phyloP scores from a whole-genome alignment of 73 alveolate species.

The Uronychia binucleata region DNA sequence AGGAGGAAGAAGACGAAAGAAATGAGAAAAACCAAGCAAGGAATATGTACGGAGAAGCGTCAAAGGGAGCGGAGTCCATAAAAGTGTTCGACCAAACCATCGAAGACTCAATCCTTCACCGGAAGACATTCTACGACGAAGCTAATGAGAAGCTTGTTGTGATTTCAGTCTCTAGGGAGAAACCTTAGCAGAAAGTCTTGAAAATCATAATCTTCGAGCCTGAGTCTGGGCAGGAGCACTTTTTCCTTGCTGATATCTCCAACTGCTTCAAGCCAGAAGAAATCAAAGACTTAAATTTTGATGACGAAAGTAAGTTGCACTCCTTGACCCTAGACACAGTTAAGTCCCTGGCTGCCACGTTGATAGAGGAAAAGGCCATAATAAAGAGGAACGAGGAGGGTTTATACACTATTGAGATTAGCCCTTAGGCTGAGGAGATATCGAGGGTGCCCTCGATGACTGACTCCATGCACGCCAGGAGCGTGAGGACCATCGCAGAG shows the following conservation, averaged over 20 bases:
- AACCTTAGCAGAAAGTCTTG: background rate
- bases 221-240: conserved; percentile 9
- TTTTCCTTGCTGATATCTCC: background rate
- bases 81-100: background rate
- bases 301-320: background rate
- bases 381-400: conserved; percentile 20
- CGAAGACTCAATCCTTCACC: conserved; percentile 7
- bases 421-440: background rate
- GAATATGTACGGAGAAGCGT: background rate
- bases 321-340: background rate
- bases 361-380: conserved; percentile 40
- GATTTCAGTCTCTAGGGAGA: conserved; percentile 9
- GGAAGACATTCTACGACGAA: conserved; percentile 52
- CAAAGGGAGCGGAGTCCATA: background rate
- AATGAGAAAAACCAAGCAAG: background rate
- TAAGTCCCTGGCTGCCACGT: conserved; percentile 11
- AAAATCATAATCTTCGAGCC: conserved; percentile 27
- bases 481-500: background rate
- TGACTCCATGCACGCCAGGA: background rate
- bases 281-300: background rate
- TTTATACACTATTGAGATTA: background rate
- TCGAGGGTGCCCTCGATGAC: background rate
- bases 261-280: conserved; percentile 28
- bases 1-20: background rate
- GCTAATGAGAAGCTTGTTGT: conserved; percentile 30